phyloP scores from a whole-genome alignment of 2,329 filamentous ascomycete genomes.

The Penicillium sp. region DNA sequence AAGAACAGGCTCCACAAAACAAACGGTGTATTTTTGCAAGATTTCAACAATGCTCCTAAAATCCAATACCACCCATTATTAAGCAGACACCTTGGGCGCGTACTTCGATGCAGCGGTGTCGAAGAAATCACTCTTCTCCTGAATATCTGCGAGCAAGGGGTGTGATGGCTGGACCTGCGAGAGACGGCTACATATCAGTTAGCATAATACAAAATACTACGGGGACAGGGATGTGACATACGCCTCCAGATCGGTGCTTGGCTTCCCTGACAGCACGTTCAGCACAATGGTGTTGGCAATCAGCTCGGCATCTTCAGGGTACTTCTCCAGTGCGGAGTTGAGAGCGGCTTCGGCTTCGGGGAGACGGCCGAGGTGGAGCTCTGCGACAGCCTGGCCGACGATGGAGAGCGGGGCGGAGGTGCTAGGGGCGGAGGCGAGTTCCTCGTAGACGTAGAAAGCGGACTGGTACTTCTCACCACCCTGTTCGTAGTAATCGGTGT shows the following conservation, averaged over 20 bases:
- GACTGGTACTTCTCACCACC: constrained; percentile 96
- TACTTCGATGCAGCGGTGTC: constrained; percentile 86
- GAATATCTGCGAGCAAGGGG: constrained; percentile 69
- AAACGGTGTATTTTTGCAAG: constrained; percentile 14
- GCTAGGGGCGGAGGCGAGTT: constrained; percentile 83
- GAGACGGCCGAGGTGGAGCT: constrained; percentile 83
- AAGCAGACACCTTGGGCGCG: constrained; percentile 68
- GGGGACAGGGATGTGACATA: constrained; percentile 46
- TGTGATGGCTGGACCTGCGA: constrained; percentile 64
- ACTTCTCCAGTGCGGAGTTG: constrained; percentile 74
- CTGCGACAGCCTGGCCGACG: constrained; percentile 84
- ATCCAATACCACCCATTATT: constrained; percentile 1
- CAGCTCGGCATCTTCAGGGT: constrained; percentile 69
- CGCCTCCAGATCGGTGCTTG: constrained; percentile 62
- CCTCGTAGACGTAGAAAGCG: constrained; percentile 96
- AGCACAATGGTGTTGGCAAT: constrained; percentile 83
- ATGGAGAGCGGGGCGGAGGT: constrained; percentile 75
- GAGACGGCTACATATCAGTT: constrained; percentile 35
- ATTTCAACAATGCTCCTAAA: not conserved
- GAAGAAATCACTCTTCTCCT: constrained; percentile 84
- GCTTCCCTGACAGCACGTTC: constrained; percentile 73
- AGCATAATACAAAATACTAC: constrained; percentile 15
- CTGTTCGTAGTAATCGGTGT: constrained; percentile 43
- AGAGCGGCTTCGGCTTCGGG: constrained; percentile 88
- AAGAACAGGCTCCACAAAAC: constrained; percentile 21